phyloP scores from a whole-genome alignment of 805 yeast genomes.

The Barnettozyma vustinii region DNA sequence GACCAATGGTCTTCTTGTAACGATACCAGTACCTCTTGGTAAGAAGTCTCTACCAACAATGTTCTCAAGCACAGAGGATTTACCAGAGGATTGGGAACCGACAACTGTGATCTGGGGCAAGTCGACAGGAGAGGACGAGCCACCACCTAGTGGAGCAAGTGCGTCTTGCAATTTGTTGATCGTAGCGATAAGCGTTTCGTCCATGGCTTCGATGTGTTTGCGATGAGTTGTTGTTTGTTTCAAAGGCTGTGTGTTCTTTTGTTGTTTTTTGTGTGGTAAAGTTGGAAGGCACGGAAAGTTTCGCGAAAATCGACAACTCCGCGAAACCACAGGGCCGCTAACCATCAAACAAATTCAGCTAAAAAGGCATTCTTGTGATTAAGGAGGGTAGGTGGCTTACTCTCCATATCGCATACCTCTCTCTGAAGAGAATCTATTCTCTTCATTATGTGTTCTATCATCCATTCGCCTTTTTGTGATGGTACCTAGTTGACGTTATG shows the following conservation, averaged over 20 bases:
- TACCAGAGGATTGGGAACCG: conserved; percentile 88
- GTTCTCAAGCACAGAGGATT: conserved; percentile 84
- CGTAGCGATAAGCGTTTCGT: conserved; percentile 66
- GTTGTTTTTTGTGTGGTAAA: not conserved
- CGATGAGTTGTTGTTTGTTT: conserved; percentile 1
- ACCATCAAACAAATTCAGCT: not conserved
- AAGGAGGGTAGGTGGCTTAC: not conserved
- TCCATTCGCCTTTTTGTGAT: too few relatives aligned
- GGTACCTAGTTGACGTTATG: not conserved
- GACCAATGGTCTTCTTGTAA: conserved; percentile 82
- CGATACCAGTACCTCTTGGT: conserved; percentile 91
- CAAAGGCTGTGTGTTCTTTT: not conserved
- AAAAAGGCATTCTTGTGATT: not conserved
- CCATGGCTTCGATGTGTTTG: conserved; percentile 40
- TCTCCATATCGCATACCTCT: too few relatives aligned
- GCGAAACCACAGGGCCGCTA: not conserved
- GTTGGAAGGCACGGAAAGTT: conserved; percentile 2
- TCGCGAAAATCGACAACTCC: conserved; percentile 2
- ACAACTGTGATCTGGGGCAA: conserved; percentile 94
- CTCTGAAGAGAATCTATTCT: too few relatives aligned
- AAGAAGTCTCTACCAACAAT: conserved; percentile 88
- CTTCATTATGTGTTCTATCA: too few relatives aligned
- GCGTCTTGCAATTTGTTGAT: conserved; percentile 84
- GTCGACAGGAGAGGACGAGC: conserved; percentile 76
- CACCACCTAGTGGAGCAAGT: conserved; percentile 80